Base-by-base conservation (phyloP, 164 flowering plant species). In the Aristolochia contorta region DNA sequence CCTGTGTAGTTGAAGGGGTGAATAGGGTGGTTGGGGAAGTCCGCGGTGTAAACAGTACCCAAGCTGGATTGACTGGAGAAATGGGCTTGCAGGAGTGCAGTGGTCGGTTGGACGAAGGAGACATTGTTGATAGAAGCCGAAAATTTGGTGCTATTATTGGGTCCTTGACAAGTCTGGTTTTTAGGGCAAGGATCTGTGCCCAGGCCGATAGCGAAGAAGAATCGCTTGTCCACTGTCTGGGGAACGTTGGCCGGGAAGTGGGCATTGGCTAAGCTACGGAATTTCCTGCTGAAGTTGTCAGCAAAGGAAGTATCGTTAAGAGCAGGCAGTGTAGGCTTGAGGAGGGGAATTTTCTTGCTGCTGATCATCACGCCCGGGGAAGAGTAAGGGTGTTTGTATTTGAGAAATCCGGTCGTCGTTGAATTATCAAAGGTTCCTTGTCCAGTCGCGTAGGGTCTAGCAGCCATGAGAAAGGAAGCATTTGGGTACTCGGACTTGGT, bases 201-300 rank as follows among this genome's bases (percentile, higher is more conserved):
- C 0, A 87, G 72, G 6, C 95, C 83, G 1, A 85, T 80, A 0
- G 91, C 82, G 79, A 87, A 84, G 66, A 85, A 79, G 66, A 85
- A 77, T 1, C 33, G 68, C 52, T 43, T 71, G 32, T 80, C 84
- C 0, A 87, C 78, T 0, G 47, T 75, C 45, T 66, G 64, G 0
- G 91, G 91, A 12, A 85, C 87, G 16, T 80, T 80, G 0, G 87
- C 82, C 0, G 90, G 90, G 64, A 71, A 82, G 20, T 78, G 69
- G 0, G 77, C 50, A 5, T 30, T 75, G 41, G 79, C 82, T 33
- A 87, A 47, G 71, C 88, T 81, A 7, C 80, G 75, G n/a, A 87
- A 9, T 59, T 64, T 77, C 16, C 27, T 67, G 20, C 63, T 30
- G 63, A 75, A 87, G 16, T 69, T 79, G 19, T 75, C 10, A 13